phyloP scores from a whole-genome alignment of 148 eudicot genomes.

The Amaranthus palmeri region DNA sequence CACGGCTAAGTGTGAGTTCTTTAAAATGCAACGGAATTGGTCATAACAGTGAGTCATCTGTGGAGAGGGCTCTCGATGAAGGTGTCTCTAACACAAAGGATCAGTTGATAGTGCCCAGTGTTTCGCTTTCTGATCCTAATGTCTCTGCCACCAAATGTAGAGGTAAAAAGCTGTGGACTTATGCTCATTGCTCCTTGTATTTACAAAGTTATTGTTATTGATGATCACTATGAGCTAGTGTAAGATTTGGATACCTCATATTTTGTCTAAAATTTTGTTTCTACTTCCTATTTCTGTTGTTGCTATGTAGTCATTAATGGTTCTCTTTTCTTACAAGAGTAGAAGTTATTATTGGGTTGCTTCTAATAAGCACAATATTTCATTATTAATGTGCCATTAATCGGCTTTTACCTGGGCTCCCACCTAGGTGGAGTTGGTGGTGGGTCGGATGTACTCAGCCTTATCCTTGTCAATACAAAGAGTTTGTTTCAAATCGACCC shows the following conservation, averaged over 20 bases:
- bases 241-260: not conserved
- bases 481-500: too few relatives aligned
- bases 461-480: too few relatives aligned
- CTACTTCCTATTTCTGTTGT: not conserved
- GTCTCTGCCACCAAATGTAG: slow-evolving; percentile 18
- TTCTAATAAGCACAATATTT: not conserved
- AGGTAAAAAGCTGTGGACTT: slow-evolving; percentile 31
- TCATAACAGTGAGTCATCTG: slow-evolving; percentile 29
- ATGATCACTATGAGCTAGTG: not conserved
- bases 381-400: too few relatives aligned
- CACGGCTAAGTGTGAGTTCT: slow-evolving; percentile 37
- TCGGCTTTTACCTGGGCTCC: too few relatives aligned
- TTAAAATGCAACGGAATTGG: slow-evolving; percentile 22
- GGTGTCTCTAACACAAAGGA: slow-evolving; percentile 24
- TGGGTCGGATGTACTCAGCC: too few relatives aligned
- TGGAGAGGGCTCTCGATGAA: slow-evolving; percentile 24
- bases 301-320: not conserved
- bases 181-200: not conserved
- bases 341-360: too few relatives aligned
- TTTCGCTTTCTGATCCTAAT: slow-evolving; percentile 17
- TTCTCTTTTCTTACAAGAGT: not conserved
- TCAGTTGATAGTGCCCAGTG: slow-evolving; percentile 19
- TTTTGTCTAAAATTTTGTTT: not conserved
- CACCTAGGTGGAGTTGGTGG: too few relatives aligned
- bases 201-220: not conserved